Base-by-base conservation (phyloP, 306 rosid genomes). In the Chamaecrista fasciculata region DNA sequence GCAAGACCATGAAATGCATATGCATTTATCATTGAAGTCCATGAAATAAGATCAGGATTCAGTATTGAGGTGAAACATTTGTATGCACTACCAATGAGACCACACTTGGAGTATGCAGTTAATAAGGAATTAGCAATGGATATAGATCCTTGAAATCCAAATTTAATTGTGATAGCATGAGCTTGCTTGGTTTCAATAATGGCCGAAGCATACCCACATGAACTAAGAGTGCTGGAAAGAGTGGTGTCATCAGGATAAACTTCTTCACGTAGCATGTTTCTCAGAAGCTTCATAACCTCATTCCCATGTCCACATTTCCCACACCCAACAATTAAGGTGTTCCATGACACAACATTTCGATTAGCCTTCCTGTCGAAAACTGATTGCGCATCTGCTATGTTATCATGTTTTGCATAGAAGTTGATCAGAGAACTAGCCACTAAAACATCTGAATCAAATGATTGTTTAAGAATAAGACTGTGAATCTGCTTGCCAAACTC, bases 91-190 rank as follows among this genome's bases (percentile, higher is more conserved):
- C 65, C 42, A 50, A 89, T 80, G 21, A 46, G 49, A 48, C 98
- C 96, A 62, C 95, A 89, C 66, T 89, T 92, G 67, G 91, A 82
- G 83, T 92, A 89, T 2, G 96, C 89, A 70, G 47, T 73, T 68
- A 87, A 78, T 79, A 92, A 40, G 55, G 96, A 84, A 57, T 86
- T 87, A 1, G 50, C 51, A 62, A 78, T 76, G 6, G 96, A 89
- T 56, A 78, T 5, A 69, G 86, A 78, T 6, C 56, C 80, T n/a
- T 83, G 72, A 73, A 86, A 79, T 55, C 87, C 92, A 9, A 78
- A 55, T 62, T 89, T 92, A 56, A 81, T 55, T 9, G 73, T 70
- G 58, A 56, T 68, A 44, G 86, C 87, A 70, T 89, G 96, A 23
- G 62, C 70, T 77, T 89, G 85, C 78, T 47, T 72, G 52, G 83